Evolutionary conservation across 2,329 filamentous ascomycete species (phyloP).

Genomic region (Metarhizium sp.): DNA sequence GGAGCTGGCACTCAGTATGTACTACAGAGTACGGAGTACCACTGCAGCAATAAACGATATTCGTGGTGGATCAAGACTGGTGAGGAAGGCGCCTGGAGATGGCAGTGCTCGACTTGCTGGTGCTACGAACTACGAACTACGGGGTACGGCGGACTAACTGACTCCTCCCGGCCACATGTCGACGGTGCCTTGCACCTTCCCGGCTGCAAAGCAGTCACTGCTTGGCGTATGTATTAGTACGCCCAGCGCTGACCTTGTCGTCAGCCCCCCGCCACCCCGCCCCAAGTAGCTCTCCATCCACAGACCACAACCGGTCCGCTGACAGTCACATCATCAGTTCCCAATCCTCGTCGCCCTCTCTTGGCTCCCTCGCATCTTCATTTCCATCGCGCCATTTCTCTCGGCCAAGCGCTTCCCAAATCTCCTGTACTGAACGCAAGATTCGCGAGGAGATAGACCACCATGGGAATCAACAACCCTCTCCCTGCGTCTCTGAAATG

Average conservation of each 20-base stretch:
- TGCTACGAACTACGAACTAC: too few species aligned
- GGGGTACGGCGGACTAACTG: background rate
- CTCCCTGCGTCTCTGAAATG: constrained; percentile 59
- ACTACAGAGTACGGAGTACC: too few species aligned
- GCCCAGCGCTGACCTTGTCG: background rate
- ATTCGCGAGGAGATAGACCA: background rate
- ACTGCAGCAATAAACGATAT: too few species aligned
- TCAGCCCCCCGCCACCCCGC: background rate
- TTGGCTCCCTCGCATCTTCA: background rate
- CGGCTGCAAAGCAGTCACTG: background rate
- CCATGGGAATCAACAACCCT: constrained; percentile 58
- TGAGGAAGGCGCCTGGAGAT: too few species aligned
- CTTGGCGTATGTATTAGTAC: background rate
- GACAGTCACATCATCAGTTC: constrained; percentile 1
- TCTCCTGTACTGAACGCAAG: background rate
- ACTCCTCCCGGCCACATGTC: background rate
- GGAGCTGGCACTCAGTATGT: too few species aligned
- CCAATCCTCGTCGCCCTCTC: background rate
- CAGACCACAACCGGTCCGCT: background rate
- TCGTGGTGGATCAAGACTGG: too few species aligned
- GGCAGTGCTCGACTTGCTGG: too few species aligned
- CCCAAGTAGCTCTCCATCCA: background rate
- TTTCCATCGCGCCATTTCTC: background rate
- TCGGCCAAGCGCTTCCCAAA: constrained; percentile 1
- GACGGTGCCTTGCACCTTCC: background rate